Conservation (phyloP, 2,329 filamentous ascomycete species). For the Aspergillus alliaceus region DNA sequence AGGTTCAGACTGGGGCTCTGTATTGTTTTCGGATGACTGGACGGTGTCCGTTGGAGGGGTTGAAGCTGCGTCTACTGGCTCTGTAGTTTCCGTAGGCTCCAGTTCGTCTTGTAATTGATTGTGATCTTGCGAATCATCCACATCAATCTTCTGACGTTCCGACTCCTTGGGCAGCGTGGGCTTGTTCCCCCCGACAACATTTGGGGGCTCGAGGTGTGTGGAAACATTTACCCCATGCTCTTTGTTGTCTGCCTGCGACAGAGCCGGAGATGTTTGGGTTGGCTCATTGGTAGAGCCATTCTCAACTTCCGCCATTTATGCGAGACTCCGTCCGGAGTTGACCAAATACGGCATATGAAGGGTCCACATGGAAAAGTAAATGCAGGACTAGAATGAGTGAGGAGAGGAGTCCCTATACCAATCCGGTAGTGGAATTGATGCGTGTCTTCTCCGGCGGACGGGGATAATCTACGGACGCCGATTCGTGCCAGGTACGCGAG, state of each 20-base stretch:
- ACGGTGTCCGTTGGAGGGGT: constrained; percentile 25
- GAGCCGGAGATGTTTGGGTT: constrained; percentile 24
- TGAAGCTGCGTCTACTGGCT: constrained; percentile 24
- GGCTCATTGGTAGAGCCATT: constrained; percentile 34
- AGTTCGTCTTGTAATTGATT: constrained; percentile 5
- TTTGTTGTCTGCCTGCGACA: constrained; percentile 29
- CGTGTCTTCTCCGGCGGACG: constrained; percentile 33
- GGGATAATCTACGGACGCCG: constrained; percentile 22
- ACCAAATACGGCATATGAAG: constrained; percentile 22
- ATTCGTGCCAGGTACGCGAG: constrained; percentile 16
- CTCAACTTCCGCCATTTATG: constrained; percentile 45
- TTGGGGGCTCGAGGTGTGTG: constrained; percentile 24
- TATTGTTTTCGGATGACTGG: constrained; percentile 21
- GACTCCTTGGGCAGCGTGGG: constrained; percentile 28
- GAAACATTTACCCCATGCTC: constrained; percentile 29
- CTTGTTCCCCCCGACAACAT: constrained; percentile 32
- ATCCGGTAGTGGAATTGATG: constrained; percentile 17
- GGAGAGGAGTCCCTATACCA: constrained; percentile 7
- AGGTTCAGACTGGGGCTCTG: constrained; percentile 20
- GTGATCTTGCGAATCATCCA: constrained; percentile 16
- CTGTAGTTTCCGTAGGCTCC: constrained; percentile 19
- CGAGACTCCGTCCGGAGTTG: constrained; percentile 36
- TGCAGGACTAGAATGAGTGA: constrained; percentile 20
- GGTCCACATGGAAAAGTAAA: constrained; percentile 30
- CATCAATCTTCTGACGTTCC: constrained; percentile 30